Percentiles rank a stretch among this genome's conserved stretches.
Evolutionary conservation across 2,329 filamentous ascomycete species (phyloP).

Genomic region (Verticillium albo-atrum): DNA sequence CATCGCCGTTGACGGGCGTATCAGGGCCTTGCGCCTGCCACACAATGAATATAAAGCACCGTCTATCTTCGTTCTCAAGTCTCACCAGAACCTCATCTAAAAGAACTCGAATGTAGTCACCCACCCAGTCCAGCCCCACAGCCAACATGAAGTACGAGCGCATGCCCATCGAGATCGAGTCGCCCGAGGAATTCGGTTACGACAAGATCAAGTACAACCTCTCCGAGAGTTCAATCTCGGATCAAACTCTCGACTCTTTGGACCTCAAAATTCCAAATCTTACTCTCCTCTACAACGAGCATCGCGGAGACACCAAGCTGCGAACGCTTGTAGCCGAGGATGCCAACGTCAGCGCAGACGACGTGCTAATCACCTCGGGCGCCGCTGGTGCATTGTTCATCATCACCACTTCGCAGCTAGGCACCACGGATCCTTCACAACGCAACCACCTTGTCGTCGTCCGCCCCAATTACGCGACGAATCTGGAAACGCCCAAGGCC

Average conservation of each 20-base stretch:
- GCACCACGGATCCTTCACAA: background rate
- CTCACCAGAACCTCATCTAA: background rate
- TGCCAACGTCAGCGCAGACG: constrained; percentile 8
- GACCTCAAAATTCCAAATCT: constrained; percentile 11
- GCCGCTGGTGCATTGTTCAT: constrained; percentile 17
- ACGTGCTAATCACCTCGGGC: constrained; percentile 17
- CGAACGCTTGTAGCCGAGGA: constrained; percentile 10
- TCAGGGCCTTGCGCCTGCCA: too few relatives aligned
- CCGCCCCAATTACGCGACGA: constrained; percentile 19
- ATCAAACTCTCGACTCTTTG: constrained; percentile 14
- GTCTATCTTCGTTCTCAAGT: background rate
- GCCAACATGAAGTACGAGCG: constrained; percentile 16
- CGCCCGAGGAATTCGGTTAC: constrained; percentile 17
- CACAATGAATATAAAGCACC: background rate
- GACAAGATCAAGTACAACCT: constrained; percentile 16
- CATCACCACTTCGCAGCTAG: constrained; percentile 12
- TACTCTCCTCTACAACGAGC: constrained; percentile 16
- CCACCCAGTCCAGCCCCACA: background rate
- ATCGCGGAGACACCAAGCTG: constrained; percentile 12
- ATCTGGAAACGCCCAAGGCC: constrained; percentile 15
- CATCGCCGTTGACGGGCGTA: too few relatives aligned
- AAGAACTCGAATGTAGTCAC: background rate
- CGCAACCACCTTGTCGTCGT: constrained; percentile 14
- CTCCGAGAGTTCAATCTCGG: constrained; percentile 17
- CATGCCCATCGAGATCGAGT: constrained; percentile 19